Conservation (phyloP, 768 basidiomycete species). For the Tricholoma furcatifolium region DNA sequence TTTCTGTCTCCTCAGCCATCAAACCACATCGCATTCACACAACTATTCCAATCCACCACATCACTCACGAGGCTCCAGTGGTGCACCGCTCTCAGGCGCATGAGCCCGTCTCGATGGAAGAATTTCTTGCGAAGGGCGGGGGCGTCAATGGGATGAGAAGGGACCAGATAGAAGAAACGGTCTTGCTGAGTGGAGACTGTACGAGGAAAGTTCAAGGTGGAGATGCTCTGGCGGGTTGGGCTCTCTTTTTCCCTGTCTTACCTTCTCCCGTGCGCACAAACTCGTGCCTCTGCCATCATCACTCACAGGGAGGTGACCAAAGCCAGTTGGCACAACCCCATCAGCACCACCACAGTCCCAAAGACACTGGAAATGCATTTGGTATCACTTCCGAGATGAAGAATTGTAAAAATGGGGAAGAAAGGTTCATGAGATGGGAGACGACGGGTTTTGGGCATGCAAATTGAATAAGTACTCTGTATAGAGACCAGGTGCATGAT, state of each 20-base stretch:
- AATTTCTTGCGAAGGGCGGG: conserved; percentile 20
- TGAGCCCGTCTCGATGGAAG: conserved; percentile 30
- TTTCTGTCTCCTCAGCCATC: conserved; percentile 27
- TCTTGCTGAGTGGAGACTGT: not conserved
- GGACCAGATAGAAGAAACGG: conserved; percentile 1
- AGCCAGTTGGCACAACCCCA: too few relatives aligned
- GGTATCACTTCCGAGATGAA: too few relatives aligned
- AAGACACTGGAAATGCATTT: too few relatives aligned
- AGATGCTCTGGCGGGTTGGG: not conserved
- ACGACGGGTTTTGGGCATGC: too few relatives aligned
- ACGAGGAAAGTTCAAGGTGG: conserved; percentile 3
- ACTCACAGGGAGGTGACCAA: too few relatives aligned
- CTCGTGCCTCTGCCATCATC: too few relatives aligned
- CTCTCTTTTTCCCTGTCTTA: not conserved
- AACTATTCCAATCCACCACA: conserved; percentile 33
- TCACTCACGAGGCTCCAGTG: conserved; percentile 36
- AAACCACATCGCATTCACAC: conserved; percentile 30
- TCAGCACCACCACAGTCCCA: too few relatives aligned
- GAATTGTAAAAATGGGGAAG: too few relatives aligned
- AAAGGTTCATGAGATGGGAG: too few relatives aligned
- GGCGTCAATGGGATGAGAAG: not conserved
- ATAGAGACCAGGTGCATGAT: too few relatives aligned
- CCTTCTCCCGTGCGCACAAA: too few relatives aligned
- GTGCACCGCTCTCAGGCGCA: conserved; percentile 35
- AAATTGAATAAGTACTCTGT: too few relatives aligned